A percentile compares a stretch with the other conserved stretches of the same genome.
phyloP scores from a whole-genome alignment of 192 early-diverging fungal species.

The Lunasporangiospora selenospora region DNA sequence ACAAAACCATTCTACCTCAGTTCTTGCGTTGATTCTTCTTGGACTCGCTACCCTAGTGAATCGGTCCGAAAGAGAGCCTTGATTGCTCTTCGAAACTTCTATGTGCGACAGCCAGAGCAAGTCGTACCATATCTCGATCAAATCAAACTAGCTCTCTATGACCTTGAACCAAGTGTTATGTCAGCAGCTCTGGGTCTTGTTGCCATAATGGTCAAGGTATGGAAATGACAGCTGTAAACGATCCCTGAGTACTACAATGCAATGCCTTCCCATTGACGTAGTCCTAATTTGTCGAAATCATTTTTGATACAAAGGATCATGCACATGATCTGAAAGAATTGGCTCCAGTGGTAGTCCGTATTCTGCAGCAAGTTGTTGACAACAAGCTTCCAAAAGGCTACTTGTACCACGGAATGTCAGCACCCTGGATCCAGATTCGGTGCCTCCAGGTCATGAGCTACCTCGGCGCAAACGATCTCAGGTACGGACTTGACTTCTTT shows the following conservation, averaged over 20 bases:
- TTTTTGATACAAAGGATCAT: conserved; percentile 23
- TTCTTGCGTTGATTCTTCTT: background rate
- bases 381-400: conserved; percentile 53
- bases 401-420: conserved; percentile 58
- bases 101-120: conserved; percentile 32
- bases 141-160: conserved; percentile 48
- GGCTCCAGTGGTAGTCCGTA: conserved; percentile 41
- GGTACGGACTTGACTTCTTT: no score
- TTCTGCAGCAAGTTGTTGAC: conserved; percentile 56
- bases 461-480: conserved; percentile 38
- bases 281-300: background rate
- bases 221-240: conserved; percentile 1
- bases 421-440: conserved; percentile 64
- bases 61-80: conserved; percentile 59
- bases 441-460: conserved; percentile 51
- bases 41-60: conserved; percentile 33
- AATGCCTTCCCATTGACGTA: background rate
- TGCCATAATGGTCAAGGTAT: conserved; percentile 45
- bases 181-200: conserved; percentile 51
- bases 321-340: conserved; percentile 40
- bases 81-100: conserved; percentile 51
- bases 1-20: background rate
- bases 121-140: conserved; percentile 43
- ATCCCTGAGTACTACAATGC: background rate
- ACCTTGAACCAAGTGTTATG: conserved; percentile 56